Percentiles rank a stretch among this genome's conserved stretches.
Conservation (phyloP, 1,284 basidiomycete species). For the Apiotrichum laibachii region DNA sequence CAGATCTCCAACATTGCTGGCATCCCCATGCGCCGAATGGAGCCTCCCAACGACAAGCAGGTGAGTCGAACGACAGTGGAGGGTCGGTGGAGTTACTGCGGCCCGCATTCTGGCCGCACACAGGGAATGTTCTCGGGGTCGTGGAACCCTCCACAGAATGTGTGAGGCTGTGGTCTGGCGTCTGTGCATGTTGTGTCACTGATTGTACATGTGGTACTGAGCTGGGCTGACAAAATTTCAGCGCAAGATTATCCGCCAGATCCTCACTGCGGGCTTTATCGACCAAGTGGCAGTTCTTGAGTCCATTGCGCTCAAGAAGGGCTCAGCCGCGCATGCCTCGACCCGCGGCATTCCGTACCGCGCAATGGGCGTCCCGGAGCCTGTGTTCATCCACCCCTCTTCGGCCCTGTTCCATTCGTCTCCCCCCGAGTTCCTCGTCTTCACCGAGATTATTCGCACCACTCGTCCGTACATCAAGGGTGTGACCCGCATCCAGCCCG, state of each 20-base stretch:
- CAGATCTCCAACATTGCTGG: slow-evolving; percentile 83
- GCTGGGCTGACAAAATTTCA: slow-evolving; percentile 44
- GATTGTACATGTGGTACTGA: background rate
- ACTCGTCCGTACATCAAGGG: slow-evolving; percentile 75
- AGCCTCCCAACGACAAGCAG: slow-evolving; percentile 53
- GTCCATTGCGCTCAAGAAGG: slow-evolving; percentile 64
- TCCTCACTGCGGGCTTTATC: slow-evolving; percentile 85
- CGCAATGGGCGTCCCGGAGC: slow-evolving; percentile 75
- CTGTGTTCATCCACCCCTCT: slow-evolving; percentile 90
- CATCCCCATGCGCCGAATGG: slow-evolving; percentile 59
- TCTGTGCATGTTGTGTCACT: background rate
- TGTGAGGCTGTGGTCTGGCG: background rate
- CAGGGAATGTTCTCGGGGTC: too few species aligned
- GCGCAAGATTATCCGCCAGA: slow-evolving; percentile 87
- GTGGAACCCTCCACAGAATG: too few species aligned
- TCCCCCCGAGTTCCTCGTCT: slow-evolving; percentile 87
- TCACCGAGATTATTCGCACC: slow-evolving; percentile 74
- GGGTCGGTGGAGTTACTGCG: too few species aligned
- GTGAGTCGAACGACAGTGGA: background rate
- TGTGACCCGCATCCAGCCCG: slow-evolving; percentile 79
- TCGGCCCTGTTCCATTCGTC: slow-evolving; percentile 68
- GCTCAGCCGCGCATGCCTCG: slow-evolving; percentile 64
- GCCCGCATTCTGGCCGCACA: too few species aligned
- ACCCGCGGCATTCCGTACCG: slow-evolving; percentile 79
- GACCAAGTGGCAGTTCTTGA: slow-evolving; percentile 94